Base-by-base conservation (phyloP, 805 yeast species). In the Candida boidinii region DNA sequence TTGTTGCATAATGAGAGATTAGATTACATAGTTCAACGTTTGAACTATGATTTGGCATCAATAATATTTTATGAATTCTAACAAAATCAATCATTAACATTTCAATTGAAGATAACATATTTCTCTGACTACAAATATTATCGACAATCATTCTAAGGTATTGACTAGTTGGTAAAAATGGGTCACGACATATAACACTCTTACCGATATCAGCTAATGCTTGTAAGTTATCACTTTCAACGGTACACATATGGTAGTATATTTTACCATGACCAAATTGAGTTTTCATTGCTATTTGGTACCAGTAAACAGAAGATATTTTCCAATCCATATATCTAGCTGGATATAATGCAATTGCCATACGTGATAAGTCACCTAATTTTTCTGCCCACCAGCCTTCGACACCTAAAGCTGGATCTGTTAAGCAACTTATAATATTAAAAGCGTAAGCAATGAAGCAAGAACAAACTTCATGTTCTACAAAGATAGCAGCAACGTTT, bases 291-390 rank as follows among this genome's bases (percentile, higher is more conserved):
- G 94, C 77, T 18, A 74, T 65, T 17, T 73, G 65, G 48, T 85
- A 85, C 95, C 95, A 85, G 51, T 76, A 75, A 52, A 82, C 87
- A 2, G 94, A 80, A 36, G 85, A 71, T 14, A 77, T 55, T 51
- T 83, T 81, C 95, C 95, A 85, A 54, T 85, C 94, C 42, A 83
- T 81, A 49, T 73, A 79, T 31, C 80, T 71, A 2, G 87, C 78
- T 7, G 87, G 79, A 46, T 82, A 83, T 27, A 84, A 60, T 0
- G 94, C 92, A 44, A 85, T 83, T 9, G 94, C 90, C 87, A 85
- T 83, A 49, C 94, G 62, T 23, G 90, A 79, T 42, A 85, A 60
- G 51, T 85, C 95, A 23, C 94, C 95, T 32, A 85, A 57, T 48
- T 86, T 80, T 53, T 85, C 95, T 19, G 77, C 69, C 95, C 95